Conservation (phyloP, 768 basidiomycete genomes). For the Lactarius sanguifluus region DNA sequence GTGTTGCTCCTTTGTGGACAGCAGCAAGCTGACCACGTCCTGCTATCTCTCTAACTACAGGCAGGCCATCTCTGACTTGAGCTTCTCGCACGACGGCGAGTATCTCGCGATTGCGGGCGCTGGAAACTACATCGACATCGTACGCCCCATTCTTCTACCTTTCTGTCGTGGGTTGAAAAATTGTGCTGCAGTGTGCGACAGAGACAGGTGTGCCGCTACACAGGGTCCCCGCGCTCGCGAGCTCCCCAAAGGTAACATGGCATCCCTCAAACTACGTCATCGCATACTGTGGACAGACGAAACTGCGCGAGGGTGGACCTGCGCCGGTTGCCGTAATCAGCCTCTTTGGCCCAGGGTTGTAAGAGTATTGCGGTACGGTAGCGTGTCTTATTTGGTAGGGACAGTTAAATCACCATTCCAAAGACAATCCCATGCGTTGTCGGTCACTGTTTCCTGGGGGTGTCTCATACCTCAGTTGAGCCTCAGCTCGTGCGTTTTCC, state of each 20-base stretch:
- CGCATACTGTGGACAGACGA: conserved; percentile 79
- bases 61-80: conserved; percentile 67
- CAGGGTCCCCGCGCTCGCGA: conserved; percentile 68
- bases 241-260: conserved; percentile 78
- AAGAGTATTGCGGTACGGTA: neutral
- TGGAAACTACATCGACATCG: conserved; percentile 76
- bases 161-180: neutral
- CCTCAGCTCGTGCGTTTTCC: no score
- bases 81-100: conserved; percentile 84
- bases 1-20: conserved; percentile 35
- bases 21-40: neutral
- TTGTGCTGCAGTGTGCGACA: conserved; percentile 59
- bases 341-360: conserved; percentile 59
- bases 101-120: conserved; percentile 74
- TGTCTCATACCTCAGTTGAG: no score
- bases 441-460: no score
- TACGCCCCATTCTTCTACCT: conserved; percentile 31
- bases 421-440: neutral
- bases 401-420: neutral
- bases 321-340: conserved; percentile 68
- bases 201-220: conserved; percentile 75
- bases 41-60: conserved; percentile 38
- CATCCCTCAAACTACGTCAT: conserved; percentile 81
- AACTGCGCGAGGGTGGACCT: conserved; percentile 60
- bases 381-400: neutral